Base-by-base conservation (phyloP, 805 yeast genomes). In the Lachancea nothofagi region DNA sequence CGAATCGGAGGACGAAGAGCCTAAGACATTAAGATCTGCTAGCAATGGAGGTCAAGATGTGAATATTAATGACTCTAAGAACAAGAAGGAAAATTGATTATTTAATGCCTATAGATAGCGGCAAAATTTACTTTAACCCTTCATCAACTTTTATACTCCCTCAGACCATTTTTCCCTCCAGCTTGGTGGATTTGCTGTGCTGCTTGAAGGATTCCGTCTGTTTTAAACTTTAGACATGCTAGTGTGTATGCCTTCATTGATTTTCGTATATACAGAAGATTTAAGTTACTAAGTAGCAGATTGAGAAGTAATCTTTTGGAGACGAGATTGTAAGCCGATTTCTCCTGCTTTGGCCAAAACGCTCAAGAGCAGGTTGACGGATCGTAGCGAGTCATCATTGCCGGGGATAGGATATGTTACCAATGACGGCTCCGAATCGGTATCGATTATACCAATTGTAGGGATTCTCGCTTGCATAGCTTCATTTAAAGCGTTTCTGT, bases 341-440 rank as follows among this genome's bases (percentile, higher is more conserved):
- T 83, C 80, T 21, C 93, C 97, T 12, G 97, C 89, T 55, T 74
- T 80, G 17, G 93, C 80, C 45, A 93, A 70, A 14, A 89, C 80
- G 43, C 97, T 97, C 40, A 78, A 67, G 50, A 93, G 74, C 48
- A 93, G 69, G 47, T 85, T 81, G 7, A 83, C 78, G 6, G 95
- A 75, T 61, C 98, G 76, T 43, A 78, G 66, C 6, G 95, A 82
- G 60, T 89, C 97, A 61, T 93, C 97, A 59, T 93, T 93, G 47
- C 95, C 95, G 13, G 97, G 97, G 49, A 93, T 84, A 37, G 97
- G 95, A 57, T 93, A 93, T 1, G 96, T 87, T 39, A 90, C 84
- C 50, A 83, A 66, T 12, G 84, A 75, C 7, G 97, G 95, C 58
- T 93, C 96, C 59, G 83, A 79, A 63, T 93, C 90, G 17, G 97